Evolutionary conservation across 768 basidiomycete genomes (phyloP).

Genomic region (Stropharia rugosoannulata): DNA sequence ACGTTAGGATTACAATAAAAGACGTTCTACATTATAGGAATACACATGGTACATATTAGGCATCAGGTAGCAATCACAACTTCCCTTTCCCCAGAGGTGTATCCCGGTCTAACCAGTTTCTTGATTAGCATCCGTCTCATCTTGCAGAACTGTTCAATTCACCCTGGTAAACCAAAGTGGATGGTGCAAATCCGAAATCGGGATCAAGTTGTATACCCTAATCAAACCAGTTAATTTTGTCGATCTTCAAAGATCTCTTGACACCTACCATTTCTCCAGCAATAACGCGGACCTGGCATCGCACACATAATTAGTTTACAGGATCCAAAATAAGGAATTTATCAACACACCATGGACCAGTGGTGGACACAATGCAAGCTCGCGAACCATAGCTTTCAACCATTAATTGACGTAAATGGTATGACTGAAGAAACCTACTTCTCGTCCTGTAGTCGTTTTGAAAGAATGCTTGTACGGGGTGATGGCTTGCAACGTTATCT

Average conservation of each 20-base stretch:
- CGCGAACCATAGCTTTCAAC: constrained; percentile 77
- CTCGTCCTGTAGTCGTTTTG: constrained; percentile 79
- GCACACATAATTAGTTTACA: no score
- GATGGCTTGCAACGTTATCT: constrained; percentile 75
- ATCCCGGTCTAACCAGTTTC: constrained; percentile 39
- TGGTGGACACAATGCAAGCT: constrained; percentile 86
- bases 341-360: constrained; percentile 75
- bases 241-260: not conserved
- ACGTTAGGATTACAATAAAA: no score
- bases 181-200: constrained; percentile 86
- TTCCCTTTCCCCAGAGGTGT: constrained; percentile 66
- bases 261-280: constrained; percentile 74
- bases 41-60: no score
- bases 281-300: constrained; percentile 70
- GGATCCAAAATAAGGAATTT: no score
- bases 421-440: constrained; percentile 41
- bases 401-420: not conserved
- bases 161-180: constrained; percentile 77
- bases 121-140: constrained; percentile 7
- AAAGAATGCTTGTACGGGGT: constrained; percentile 78
- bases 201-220: constrained; percentile 69
- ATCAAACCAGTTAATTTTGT: constrained; percentile 6
- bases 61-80: constrained; percentile 33
- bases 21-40: no score
- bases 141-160: constrained; percentile 18